A percentile compares a stretch with the other conserved stretches of the same genome.
These are phyloP conservation scores for Psilocybe tampanensis DNA, from an alignment of 768 basidiomycete genomes.

Conservation along the genomic window DNA sequence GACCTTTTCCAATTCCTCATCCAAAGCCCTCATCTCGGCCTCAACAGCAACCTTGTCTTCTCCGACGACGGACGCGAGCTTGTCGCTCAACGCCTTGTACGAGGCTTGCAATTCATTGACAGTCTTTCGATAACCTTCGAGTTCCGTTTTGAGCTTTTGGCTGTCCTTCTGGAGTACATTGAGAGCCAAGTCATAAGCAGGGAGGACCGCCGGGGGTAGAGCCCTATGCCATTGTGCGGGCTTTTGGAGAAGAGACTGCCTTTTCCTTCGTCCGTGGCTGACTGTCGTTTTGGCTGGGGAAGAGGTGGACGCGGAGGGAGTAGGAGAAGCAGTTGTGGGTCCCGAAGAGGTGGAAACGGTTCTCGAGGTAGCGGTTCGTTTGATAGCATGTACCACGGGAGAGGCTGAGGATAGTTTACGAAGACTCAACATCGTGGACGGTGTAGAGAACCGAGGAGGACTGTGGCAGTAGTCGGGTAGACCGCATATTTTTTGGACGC, in stretches of 20 bases:
- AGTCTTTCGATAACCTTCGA: conserved; percentile 37
- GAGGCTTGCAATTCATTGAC: conserved; percentile 26
- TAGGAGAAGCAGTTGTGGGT: conserved; percentile 11
- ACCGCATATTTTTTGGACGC: conserved; percentile 21
- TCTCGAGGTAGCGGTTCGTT: conserved; percentile 27
- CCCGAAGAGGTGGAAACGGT: conserved; percentile 4
- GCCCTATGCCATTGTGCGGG: conserved; percentile 70
- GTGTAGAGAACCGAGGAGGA: not conserved
- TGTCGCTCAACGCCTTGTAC: conserved; percentile 20
- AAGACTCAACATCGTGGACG: conserved; percentile 27
- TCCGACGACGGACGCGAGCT: conserved; percentile 22
- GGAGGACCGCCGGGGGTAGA: conserved; percentile 60
- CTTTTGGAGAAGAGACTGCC: conserved; percentile 45
- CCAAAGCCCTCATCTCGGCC: conserved; percentile 31
- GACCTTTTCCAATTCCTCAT: conserved; percentile 42
- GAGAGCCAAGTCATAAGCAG: conserved; percentile 86
- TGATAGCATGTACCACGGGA: conserved; percentile 17
- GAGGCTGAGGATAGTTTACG: conserved; percentile 24
- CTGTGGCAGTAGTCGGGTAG: too few species aligned
- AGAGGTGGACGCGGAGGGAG: conserved; percentile 1
- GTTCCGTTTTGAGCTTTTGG: conserved; percentile 44
- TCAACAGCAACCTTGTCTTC: conserved; percentile 24
- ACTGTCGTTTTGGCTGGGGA: conserved; percentile 9
- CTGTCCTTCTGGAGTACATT: conserved; percentile 69
- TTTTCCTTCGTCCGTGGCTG: conserved; percentile 32